Evolutionary conservation across 164 flowering plant genomes (phyloP).

Genomic region (Stephania cephalantha): DNA sequence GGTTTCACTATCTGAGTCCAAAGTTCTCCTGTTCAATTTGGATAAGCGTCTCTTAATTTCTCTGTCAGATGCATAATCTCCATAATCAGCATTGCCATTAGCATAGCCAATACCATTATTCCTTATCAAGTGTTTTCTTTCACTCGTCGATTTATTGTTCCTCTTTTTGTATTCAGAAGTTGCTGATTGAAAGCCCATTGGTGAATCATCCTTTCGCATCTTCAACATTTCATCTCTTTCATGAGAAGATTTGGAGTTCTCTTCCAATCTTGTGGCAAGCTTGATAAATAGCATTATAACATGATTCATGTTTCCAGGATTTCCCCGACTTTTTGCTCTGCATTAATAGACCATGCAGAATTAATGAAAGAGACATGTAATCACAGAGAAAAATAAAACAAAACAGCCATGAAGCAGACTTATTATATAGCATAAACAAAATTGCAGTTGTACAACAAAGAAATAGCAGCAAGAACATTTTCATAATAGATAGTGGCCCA

Average conservation of each 20-base stretch:
- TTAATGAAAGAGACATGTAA: background rate
- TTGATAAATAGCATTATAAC: conserved; percentile 51
- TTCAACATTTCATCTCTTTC: conserved; percentile 52
- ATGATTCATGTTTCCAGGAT: conserved; percentile 63
- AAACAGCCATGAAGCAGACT: background rate
- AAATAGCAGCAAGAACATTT: background rate
- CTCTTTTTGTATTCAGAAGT: conserved; percentile 60
- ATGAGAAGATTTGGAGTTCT: conserved; percentile 35
- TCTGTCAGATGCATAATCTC: conserved; percentile 70
- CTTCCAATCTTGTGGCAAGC: conserved; percentile 64
- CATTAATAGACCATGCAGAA: conserved; percentile 7
- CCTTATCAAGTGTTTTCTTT: conserved; percentile 47
- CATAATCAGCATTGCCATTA: conserved; percentile 47
- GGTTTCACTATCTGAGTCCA: conserved; percentile 81
- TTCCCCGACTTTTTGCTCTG: conserved; percentile 68
- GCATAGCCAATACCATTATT: conserved; percentile 37
- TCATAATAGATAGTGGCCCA: background rate
- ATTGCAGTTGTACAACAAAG: background rate
- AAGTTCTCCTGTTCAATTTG: conserved; percentile 56
- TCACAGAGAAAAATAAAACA: conserved; percentile 6
- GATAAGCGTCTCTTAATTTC: conserved; percentile 73
- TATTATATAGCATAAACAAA: background rate
- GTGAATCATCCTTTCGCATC: conserved; percentile 45
- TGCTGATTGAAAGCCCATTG: conserved; percentile 33
- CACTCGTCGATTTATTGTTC: conserved; percentile 32